A percentile compares a stretch with the other conserved stretches of the same genome.
Conservation (phyloP, 2,329 filamentous ascomycete species). For the Phoma herbarum region DNA sequence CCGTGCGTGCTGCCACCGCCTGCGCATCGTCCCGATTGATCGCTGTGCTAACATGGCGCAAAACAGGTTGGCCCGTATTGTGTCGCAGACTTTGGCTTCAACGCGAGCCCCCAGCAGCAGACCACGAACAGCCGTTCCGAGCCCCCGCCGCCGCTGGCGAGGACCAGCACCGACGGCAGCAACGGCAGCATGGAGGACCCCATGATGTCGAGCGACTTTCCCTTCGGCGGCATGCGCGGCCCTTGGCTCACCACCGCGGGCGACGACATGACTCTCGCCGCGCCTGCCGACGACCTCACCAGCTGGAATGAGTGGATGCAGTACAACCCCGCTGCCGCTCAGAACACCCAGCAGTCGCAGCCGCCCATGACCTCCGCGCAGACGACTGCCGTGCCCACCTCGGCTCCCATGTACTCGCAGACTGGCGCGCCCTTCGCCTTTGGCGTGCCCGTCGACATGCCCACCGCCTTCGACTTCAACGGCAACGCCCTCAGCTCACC, state of each 20-base stretch:
- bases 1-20: conserved; percentile 44
- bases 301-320: conserved; percentile 60
- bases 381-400: conserved; percentile 37
- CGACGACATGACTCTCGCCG: conserved; percentile 45
- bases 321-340: conserved; percentile 55
- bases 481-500: conserved; percentile 45
- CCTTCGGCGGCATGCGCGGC: conserved; percentile 44
- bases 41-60: conserved; percentile 38
- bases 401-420: conserved; percentile 35
- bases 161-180: conserved; percentile 16
- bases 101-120: conserved; percentile 29
- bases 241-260: conserved; percentile 48
- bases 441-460: conserved; percentile 42
- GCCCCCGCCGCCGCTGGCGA: conserved; percentile 19
- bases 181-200: conserved; percentile 44
- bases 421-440: conserved; percentile 45
- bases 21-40: conserved; percentile 10
- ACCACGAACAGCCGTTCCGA: conserved; percentile 11
- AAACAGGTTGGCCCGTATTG: conserved; percentile 52
- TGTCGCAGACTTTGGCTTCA: conserved; percentile 47
- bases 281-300: conserved; percentile 42
- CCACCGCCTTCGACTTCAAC: conserved; percentile 49
- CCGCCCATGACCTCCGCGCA: conserved; percentile 39
- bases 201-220: conserved; percentile 46
- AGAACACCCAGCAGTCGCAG: conserved; percentile 40